phyloP scores from a whole-genome alignment of 805 yeast species.

The Wickerhamomyces chambardii region DNA sequence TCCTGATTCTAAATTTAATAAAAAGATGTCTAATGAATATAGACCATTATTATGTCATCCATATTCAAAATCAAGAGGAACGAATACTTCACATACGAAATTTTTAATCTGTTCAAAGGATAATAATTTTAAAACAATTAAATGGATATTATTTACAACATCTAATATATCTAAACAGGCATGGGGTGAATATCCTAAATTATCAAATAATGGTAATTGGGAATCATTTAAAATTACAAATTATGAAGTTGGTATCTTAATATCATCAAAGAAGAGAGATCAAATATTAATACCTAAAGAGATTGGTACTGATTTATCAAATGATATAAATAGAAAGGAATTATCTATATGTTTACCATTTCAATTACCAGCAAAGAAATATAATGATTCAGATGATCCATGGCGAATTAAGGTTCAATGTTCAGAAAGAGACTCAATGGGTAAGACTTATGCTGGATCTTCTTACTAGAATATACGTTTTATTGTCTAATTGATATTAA shows the following conservation, averaged over 20 bases:
- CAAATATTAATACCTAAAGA: constrained; percentile 32
- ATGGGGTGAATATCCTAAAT: constrained; percentile 51
- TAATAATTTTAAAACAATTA: constrained; percentile 35
- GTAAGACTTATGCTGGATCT: not conserved
- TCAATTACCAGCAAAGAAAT: constrained; percentile 37
- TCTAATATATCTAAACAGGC: constrained; percentile 73
- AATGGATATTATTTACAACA: constrained; percentile 69
- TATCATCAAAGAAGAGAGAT: constrained; percentile 21
- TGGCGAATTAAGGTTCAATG: constrained; percentile 26
- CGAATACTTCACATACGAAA: constrained; percentile 59
- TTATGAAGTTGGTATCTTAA: constrained; percentile 49
- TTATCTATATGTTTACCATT: constrained; percentile 40
- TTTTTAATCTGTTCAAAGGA: constrained; percentile 43
- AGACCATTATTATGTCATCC: constrained; percentile 10
- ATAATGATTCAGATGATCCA: constrained; percentile 31
- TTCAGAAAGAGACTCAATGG: not conserved
- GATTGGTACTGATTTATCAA: constrained; percentile 22
- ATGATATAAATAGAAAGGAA: constrained; percentile 3
- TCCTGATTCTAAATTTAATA: constrained; percentile 24
- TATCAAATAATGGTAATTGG: constrained; percentile 4
- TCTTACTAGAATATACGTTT: no score
- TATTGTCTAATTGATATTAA: no score
- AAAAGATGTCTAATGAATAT: constrained; percentile 29
- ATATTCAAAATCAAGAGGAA: constrained; percentile 17
- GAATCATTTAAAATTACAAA: constrained; percentile 18